Evolutionary conservation across 1,284 basidiomycete species (phyloP).

Genomic region (Somion occarium): DNA sequence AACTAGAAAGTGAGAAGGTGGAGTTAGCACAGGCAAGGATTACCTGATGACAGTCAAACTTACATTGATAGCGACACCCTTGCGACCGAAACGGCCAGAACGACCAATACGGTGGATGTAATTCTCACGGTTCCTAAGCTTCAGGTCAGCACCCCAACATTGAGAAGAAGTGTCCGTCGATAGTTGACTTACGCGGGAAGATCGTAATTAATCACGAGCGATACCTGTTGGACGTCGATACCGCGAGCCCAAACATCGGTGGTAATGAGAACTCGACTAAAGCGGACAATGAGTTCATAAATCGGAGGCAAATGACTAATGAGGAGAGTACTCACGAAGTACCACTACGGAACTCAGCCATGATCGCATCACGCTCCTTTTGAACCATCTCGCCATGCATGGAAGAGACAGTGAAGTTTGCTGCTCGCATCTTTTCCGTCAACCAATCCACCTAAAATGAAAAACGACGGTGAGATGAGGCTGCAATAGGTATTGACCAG

Average conservation of each 20-base stretch:
- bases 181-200: constrained; percentile 70
- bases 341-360: constrained; percentile 96
- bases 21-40: constrained; percentile 7
- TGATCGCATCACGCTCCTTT: constrained; percentile 97
- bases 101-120: constrained; percentile 98
- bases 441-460: constrained; percentile 90
- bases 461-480: not conserved
- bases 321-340: constrained; percentile 71
- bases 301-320: not conserved
- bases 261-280: constrained; percentile 89
- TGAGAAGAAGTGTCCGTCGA: too few species aligned
- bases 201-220: constrained; percentile 97
- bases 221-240: constrained; percentile 98
- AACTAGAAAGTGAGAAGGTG: constrained; percentile 56
- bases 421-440: constrained; percentile 96
- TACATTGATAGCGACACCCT: constrained; percentile 91
- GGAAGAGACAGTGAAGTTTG: constrained; percentile 95
- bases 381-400: constrained; percentile 99
- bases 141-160: constrained; percentile 1
- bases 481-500: constrained; percentile 16
- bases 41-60: constrained; percentile 20
- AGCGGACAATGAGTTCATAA: constrained; percentile 9
- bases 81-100: constrained; percentile 91
- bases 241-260: constrained; percentile 99
- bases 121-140: constrained; percentile 86